These are phyloP conservation scores for Avena sativa DNA, from an alignment of 176 grass and related monocot species.

Conservation along the genomic window DNA sequence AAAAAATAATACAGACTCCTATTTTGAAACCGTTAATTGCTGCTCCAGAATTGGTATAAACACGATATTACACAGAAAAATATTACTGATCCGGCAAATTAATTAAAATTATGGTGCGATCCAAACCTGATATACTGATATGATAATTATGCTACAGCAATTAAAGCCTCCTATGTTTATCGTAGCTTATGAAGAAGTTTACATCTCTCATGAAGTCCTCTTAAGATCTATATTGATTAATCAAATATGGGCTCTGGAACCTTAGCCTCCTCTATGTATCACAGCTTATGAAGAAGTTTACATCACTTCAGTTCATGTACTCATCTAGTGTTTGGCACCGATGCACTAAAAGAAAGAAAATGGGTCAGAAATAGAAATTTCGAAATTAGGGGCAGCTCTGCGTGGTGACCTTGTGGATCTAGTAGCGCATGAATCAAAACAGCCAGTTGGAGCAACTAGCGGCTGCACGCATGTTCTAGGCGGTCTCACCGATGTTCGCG, in stretches of 20 bases:
- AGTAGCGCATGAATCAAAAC: constrained; percentile 70
- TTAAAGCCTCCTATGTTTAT: constrained; percentile 86
- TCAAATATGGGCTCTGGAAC: constrained; percentile 91
- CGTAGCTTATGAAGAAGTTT: constrained; percentile 91
- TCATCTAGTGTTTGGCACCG: constrained; percentile 93
- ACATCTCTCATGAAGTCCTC: constrained; percentile 93
- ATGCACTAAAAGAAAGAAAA: constrained; percentile 78
- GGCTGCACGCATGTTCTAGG: constrained; percentile 85
- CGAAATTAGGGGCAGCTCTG: constrained; percentile 34
- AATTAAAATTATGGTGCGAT: background rate
- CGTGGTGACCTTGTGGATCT: constrained; percentile 79
- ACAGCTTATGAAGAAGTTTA: too few species aligned
- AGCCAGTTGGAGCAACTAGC: constrained; percentile 59
- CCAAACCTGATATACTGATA: constrained; percentile 94
- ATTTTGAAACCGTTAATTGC: too few species aligned
- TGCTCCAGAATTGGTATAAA: background rate
- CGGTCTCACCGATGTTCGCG: constrained; percentile 72
- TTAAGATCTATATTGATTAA: constrained; percentile 93
- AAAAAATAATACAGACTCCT: too few species aligned
- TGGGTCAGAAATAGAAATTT: constrained; percentile 43
- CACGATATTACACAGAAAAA: constrained; percentile 2
- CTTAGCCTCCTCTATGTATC: constrained; percentile 43
- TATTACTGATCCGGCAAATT: background rate
- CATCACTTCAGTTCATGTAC: constrained; percentile 54
- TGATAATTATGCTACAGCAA: constrained; percentile 76